Percentiles rank a stretch among this genome's conserved stretches.
phyloP scores from a whole-genome alignment of 1,284 basidiomycete genomes.

The Lignosus rhinocerotis region DNA sequence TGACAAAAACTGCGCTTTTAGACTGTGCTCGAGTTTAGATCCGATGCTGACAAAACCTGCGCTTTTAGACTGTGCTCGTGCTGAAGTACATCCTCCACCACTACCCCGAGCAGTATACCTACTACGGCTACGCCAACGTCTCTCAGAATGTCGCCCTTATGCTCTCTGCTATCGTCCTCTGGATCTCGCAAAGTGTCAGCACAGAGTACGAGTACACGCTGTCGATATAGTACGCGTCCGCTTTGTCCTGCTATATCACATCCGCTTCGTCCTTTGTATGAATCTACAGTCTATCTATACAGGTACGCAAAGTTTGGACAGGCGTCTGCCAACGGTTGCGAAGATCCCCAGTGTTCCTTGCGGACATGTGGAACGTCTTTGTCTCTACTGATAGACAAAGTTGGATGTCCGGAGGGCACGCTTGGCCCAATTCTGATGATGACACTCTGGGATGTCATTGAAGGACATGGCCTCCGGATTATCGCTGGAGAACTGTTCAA shows the following conservation, averaged over 20 bases:
- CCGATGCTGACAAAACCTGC: not conserved
- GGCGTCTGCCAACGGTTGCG: too few species aligned
- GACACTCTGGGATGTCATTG: too few species aligned
- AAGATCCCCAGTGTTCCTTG: not conserved
- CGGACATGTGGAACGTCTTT: not conserved
- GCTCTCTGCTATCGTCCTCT: conserved; percentile 85
- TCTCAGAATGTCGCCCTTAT: conserved; percentile 91
- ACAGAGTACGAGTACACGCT: conserved; percentile 89
- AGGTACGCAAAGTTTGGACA: too few species aligned
- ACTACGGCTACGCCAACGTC: conserved; percentile 95
- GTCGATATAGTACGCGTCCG: conserved; percentile 53
- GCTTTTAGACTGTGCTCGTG: conserved; percentile 77
- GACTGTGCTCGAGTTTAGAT: conserved; percentile 65
- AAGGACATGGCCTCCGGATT: too few species aligned
- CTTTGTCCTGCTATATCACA: conserved; percentile 7
- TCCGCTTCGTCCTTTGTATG: not conserved
- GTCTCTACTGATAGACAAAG: too few species aligned
- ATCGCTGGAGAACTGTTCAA: too few species aligned
- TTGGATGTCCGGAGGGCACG: too few species aligned
- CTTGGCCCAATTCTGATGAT: too few species aligned
- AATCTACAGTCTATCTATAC: too few species aligned
- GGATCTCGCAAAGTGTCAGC: conserved; percentile 82
- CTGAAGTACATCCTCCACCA: conserved; percentile 87
- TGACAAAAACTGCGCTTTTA: conserved; percentile 33
- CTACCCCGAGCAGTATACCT: conserved; percentile 78